These are phyloP conservation scores for Excoecaria agallocha DNA, from an alignment of 345 rosid genomes.

Conservation along the genomic window DNA sequence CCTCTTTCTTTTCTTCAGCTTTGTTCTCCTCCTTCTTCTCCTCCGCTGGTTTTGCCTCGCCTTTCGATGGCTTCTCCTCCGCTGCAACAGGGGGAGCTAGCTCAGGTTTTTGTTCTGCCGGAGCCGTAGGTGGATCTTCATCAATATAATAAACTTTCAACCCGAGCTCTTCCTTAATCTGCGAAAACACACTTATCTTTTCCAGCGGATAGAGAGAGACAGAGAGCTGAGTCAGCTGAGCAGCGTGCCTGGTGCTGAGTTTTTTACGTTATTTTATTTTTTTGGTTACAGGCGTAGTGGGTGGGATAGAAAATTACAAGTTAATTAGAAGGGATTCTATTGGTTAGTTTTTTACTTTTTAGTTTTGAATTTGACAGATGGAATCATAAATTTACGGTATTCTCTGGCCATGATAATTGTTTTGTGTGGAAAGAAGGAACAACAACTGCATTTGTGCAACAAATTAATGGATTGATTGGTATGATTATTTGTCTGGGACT, in stretches of 20 bases:
- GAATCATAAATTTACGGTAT: conserved; percentile 7
- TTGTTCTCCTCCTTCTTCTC: too few relatives aligned
- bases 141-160: conserved; percentile 67
- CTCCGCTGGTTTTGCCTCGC: conserved; percentile 21
- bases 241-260: conserved; percentile 29
- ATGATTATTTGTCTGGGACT: too few relatives aligned
- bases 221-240: too few relatives aligned
- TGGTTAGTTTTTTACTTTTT: too few relatives aligned
- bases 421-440: too few relatives aligned
- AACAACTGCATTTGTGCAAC: too few relatives aligned
- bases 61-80: conserved; percentile 32
- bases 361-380: neutral
- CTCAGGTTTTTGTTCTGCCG: conserved; percentile 21
- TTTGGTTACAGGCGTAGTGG: too few relatives aligned
- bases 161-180: conserved; percentile 79
- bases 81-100: neutral
- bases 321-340: too few relatives aligned
- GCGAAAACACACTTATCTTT: conserved; percentile 85
- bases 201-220: conserved; percentile 76
- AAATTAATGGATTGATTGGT: too few relatives aligned
- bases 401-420: too few relatives aligned
- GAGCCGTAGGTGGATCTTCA: conserved; percentile 46
- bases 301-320: too few relatives aligned
- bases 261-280: too few relatives aligned
- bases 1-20: conserved; percentile 29